These are phyloP conservation scores for Penicillium silybi DNA, from an alignment of 495 filamentous ascomycete genomes.

Conservation along the genomic window DNA sequence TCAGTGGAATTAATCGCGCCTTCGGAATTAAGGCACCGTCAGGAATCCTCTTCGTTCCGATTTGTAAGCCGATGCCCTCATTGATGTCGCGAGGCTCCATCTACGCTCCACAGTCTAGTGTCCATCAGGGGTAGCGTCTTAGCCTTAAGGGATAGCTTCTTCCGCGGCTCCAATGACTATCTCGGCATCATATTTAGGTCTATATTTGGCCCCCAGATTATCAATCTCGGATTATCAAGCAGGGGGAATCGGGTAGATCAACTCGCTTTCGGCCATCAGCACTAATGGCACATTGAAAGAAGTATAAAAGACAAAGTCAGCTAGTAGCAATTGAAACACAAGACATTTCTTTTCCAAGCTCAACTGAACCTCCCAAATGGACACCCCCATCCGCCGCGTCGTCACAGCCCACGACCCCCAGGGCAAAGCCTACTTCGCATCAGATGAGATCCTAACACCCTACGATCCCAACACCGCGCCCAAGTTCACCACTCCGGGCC, in stretches of 20 bases:
- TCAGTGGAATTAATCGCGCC: too few species aligned
- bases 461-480: conserved; percentile 24
- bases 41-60: not conserved
- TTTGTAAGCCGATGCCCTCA: not conserved
- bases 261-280: too few species aligned
- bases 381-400: conserved; percentile 22
- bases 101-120: not conserved
- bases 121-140: not conserved
- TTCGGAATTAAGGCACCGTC: too few species aligned
- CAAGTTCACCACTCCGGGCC: conserved; percentile 12
- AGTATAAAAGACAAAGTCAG: not conserved
- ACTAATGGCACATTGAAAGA: too few species aligned
- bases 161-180: not conserved
- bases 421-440: conserved; percentile 20
- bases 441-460: conserved; percentile 19
- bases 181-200: not conserved
- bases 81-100: not conserved
- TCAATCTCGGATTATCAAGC: conserved; percentile 12
- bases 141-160: not conserved
- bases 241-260: not conserved
- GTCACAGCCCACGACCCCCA: conserved; percentile 15
- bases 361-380: conserved; percentile 3
- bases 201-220: conserved; percentile 2
- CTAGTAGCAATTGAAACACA: too few species aligned
- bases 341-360: not conserved